Conservation (phyloP, 306 rosid genomes). For the Quercus engelmannii region DNA sequence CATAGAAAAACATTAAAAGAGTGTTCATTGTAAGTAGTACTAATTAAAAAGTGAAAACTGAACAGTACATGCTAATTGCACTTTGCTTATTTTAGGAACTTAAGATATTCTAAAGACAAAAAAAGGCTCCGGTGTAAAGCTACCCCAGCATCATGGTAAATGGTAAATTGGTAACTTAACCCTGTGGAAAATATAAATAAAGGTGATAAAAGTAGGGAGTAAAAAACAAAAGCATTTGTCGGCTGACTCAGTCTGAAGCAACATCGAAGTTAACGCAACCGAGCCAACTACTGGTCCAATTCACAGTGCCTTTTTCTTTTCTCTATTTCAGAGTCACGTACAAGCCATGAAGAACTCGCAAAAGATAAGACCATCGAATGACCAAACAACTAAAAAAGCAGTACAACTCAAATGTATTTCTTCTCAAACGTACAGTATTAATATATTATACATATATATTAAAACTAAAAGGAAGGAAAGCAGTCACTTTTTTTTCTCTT, state of each 20-base stretch:
- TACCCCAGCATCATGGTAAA: neutral
- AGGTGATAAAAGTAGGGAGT: slow-evolving; percentile 1
- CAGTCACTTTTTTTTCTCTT: neutral
- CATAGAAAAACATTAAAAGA: too few relatives aligned
- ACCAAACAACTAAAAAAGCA: neutral
- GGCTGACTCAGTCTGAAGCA: slow-evolving; percentile 25
- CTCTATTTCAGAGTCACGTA: slow-evolving; percentile 8
- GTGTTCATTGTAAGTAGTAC: too few relatives aligned
- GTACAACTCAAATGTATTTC: neutral
- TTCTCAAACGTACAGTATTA: neutral
- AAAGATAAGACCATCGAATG: neutral
- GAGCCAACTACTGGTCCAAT: neutral
- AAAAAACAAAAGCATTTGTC: neutral
- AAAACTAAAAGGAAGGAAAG: neutral
- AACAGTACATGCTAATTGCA: too few relatives aligned
- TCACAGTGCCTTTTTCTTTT: slow-evolving; percentile 4
- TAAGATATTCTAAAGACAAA: neutral
- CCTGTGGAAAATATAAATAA: slow-evolving; percentile 7
- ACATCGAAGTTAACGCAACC: slow-evolving; percentile 35
- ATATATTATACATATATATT: too few relatives aligned
- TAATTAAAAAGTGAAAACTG: neutral
- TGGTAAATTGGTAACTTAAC: neutral
- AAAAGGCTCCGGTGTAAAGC: neutral
- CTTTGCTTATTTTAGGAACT: too few relatives aligned
- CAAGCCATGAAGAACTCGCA: neutral